Percentiles rank a stretch among this genome's conserved stretches.
phyloP scores from a whole-genome alignment of 495 filamentous ascomycete genomes.

The Poronia punctata region DNA sequence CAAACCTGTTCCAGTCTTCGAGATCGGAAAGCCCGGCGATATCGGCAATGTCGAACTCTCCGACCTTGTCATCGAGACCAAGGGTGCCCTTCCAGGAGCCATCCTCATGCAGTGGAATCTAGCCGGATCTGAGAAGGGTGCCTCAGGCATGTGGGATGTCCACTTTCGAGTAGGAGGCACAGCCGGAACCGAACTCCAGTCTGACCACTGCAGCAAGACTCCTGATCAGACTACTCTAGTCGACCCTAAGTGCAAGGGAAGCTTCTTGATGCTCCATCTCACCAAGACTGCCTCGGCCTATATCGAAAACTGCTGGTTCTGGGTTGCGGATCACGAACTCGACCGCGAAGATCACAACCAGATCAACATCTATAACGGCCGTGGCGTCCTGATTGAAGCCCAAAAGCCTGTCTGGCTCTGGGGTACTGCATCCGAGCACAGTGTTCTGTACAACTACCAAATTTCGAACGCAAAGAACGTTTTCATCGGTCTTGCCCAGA shows the following conservation, averaged over 20 bases:
- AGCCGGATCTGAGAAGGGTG: constrained; percentile 55
- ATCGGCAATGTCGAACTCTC: constrained; percentile 73
- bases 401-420: constrained; percentile 61
- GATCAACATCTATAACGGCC: constrained; percentile 87
- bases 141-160: constrained; percentile 82
- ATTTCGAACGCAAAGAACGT: constrained; percentile 71
- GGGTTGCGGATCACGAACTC: constrained; percentile 91
- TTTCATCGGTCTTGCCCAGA: constrained; percentile 81
- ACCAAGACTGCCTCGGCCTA: constrained; percentile 65
- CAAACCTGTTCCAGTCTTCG: constrained; percentile 66
- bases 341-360: constrained; percentile 70
- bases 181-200: constrained; percentile 73
- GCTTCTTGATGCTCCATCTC: constrained; percentile 79
- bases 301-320: constrained; percentile 91
- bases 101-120: constrained; percentile 92
- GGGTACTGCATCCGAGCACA: constrained; percentile 82
- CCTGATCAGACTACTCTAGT: constrained; percentile 51
- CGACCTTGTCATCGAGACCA: constrained; percentile 73
- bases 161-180: constrained; percentile 83
- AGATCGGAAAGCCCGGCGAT: constrained; percentile 75
- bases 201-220: constrained; percentile 65
- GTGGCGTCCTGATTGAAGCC: constrained; percentile 72
- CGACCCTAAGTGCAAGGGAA: constrained; percentile 55
- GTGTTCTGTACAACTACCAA: constrained; percentile 82
- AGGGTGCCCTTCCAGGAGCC: constrained; percentile 73